phyloP scores from a whole-genome alignment of 2,329 filamentous ascomycete genomes.

The Aspergillus pseudoterreus region DNA sequence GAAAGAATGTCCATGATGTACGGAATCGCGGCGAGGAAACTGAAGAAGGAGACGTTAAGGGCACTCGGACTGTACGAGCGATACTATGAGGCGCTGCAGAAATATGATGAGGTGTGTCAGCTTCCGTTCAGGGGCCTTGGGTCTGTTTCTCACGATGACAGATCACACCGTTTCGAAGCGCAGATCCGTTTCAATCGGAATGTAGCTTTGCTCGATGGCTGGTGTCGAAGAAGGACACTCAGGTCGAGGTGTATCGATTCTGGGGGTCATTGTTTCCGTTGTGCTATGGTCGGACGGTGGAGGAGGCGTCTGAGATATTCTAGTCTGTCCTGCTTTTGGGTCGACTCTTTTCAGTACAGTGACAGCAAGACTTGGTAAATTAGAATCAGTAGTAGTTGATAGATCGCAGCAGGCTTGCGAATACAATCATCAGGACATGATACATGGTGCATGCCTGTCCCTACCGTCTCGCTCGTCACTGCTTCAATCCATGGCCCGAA shows the following conservation, averaged over 20 bases:
- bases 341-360: not conserved
- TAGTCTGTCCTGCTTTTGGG: slow-evolving; percentile 6
- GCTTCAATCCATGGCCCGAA: not conserved
- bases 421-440: too few relatives aligned
- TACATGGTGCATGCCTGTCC: too few relatives aligned
- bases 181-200: slow-evolving; percentile 26
- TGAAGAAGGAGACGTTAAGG: slow-evolving; percentile 20
- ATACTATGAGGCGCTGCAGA: slow-evolving; percentile 25
- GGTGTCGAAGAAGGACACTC: slow-evolving; percentile 20
- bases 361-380: not conserved
- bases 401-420: not conserved
- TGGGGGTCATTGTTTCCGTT: slow-evolving; percentile 32
- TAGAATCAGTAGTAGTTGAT: not conserved
- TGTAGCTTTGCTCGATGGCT: slow-evolving; percentile 30
- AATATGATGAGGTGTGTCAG: slow-evolving; percentile 26
- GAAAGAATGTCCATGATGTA: slow-evolving; percentile 23
- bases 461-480: not conserved
- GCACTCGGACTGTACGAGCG: slow-evolving; percentile 22
- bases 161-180: slow-evolving; percentile 29
- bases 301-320: slow-evolving; percentile 24
- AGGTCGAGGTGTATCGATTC: slow-evolving; percentile 24
- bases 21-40: slow-evolving; percentile 21
- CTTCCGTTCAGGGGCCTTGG: not conserved
- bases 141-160: slow-evolving; percentile 11
- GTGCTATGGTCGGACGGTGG: slow-evolving; percentile 29